Conservation (phyloP, 2,329 filamentous ascomycete genomes). For the Neonectria faginata region DNA sequence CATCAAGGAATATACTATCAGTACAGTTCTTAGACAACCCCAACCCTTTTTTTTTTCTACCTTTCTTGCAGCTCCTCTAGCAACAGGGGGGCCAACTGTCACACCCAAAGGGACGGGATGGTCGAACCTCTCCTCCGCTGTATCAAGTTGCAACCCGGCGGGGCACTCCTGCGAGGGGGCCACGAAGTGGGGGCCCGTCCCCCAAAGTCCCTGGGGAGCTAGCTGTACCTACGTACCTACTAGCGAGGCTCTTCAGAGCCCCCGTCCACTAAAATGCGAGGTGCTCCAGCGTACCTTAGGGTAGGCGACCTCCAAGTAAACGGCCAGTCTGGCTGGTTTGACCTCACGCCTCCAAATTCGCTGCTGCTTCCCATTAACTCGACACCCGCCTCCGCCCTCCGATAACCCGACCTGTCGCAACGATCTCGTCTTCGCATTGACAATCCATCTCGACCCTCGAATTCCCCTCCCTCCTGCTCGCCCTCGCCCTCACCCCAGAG, state of each 20-base stretch:
- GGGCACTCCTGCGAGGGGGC: slow-evolving; percentile 17
- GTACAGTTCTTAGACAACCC: not conserved
- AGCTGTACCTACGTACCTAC: not conserved
- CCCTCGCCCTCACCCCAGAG: slow-evolving; percentile 9
- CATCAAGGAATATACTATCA: not conserved
- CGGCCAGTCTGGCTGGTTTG: not conserved
- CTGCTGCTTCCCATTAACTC: not conserved
- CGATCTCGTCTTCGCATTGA: not conserved
- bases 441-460: no score
- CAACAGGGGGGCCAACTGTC: not conserved
- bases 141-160: slow-evolving; percentile 23
- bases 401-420: not conserved
- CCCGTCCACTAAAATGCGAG: slow-evolving; percentile 30
- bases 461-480: not conserved
- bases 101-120: not conserved
- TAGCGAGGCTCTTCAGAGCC: slow-evolving; percentile 36
- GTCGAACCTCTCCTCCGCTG: no score
- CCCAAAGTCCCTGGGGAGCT: slow-evolving; percentile 6
- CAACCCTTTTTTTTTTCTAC: not conserved
- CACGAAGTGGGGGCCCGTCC: slow-evolving; percentile 16
- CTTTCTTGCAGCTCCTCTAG: not conserved
- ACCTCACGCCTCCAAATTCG: slow-evolving; percentile 3
- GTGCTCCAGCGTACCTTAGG: not conserved
- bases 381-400: not conserved
- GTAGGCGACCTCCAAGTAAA: not conserved